Percentiles rank a stretch among this genome's conserved stretches.
Conservation (phyloP, 371 early-diverging fungal genomes). For the Mucor indicus region DNA sequence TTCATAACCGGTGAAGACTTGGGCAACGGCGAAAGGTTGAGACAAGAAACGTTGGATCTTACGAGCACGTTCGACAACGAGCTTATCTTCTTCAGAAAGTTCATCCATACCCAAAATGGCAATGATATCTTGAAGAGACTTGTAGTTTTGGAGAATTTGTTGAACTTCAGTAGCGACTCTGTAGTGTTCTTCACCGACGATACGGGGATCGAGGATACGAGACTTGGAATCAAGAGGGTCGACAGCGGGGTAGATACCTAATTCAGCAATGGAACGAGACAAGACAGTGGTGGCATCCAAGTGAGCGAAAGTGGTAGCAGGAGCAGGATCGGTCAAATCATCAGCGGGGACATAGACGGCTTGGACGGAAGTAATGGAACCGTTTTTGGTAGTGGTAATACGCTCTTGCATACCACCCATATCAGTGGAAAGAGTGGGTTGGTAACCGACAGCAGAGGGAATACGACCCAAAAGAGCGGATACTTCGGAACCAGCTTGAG, state of each 20-base stretch:
- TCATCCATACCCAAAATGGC: conserved; percentile 95
- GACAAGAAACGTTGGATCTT: conserved; percentile 93
- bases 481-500: conserved; percentile 90
- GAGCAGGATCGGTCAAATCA: conserved; percentile 98
- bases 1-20: conserved; percentile 93
- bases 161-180: conserved; percentile 89
- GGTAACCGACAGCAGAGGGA: conserved; percentile 99
- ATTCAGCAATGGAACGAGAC: conserved; percentile 97
- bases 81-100: conserved; percentile 94
- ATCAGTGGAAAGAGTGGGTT: conserved; percentile 93
- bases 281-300: conserved; percentile 98
- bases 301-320: conserved; percentile 97
- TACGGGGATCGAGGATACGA: conserved; percentile 93
- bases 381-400: conserved; percentile 99
- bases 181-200: conserved; percentile 93
- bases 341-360: conserved; percentile 98
- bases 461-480: conserved; percentile 98
- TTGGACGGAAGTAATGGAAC: conserved; percentile 97
- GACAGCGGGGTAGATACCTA: conserved; percentile 98
- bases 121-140: conserved; percentile 95
- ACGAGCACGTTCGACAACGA: conserved; percentile 89
- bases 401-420: conserved; percentile 98
- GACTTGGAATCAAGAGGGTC: conserved; percentile 97
- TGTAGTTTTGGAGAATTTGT: conserved; percentile 92
- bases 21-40: conserved; percentile 92